Evolutionary conservation across 1,284 basidiomycete species (phyloP), one percentile per base, ranked within the genome.

Genomic region (Grifola frondosa): DNA sequence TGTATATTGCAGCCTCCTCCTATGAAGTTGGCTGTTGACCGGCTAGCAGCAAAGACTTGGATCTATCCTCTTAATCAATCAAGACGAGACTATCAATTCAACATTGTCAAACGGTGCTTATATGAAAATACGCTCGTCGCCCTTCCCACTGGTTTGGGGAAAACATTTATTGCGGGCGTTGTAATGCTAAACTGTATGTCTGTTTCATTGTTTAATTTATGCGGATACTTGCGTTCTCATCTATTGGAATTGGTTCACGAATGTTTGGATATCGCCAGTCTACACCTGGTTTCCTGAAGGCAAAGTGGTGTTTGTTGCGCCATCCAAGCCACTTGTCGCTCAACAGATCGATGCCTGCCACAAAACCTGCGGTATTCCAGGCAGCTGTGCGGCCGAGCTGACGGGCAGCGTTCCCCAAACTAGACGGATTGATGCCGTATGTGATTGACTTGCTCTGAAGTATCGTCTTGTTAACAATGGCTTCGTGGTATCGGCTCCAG

Each of bases 81-180:
- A 1, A 91, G 89, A 57, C 84, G 97, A 49, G 87, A 91, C 56
- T 99, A 99, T 61, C 97, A 99, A 58, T 96, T 80, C 63, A 97
- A 98, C 54, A 98, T 99, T 49, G 88, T 94, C 40, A 83, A 80
- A 55, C 78, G 82, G 25, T 89, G 87, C 57, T 76, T 99, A 22
- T 94, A 90, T 56, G 89, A 97, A 37, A 99, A 99, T 60, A 92
- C 92, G 3, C 79, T 99, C 4, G 95, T 98, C 17, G 90, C 94
- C 1, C 71, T 99, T 10, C 97, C 97, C 0, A 99, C 97, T 0
- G 97, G 97, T 46, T 72, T 99, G 6, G 97, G 97, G 16, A 99
- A 99, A 71, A 99, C 97, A 0, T 99, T 99, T 60, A 90, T 99
- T 48, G 97, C 97, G 1, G 95, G 96, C 1, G 92, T 94, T 1